phyloP scores from a whole-genome alignment of 164 flowering plant genomes.

The Berberis vulgaris region DNA sequence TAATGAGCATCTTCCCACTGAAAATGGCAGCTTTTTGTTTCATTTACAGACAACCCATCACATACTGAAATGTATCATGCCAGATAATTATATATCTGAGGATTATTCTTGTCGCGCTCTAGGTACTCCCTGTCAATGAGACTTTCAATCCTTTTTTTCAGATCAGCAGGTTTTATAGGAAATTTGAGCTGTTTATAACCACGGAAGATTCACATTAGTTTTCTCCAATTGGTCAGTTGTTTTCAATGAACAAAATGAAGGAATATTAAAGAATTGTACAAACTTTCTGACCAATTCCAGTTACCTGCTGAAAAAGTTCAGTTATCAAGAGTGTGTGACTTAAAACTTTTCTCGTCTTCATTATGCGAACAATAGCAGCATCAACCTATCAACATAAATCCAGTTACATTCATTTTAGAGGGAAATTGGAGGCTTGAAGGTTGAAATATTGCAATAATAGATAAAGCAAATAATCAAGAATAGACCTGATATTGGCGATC shows the following conservation, averaged over 20 bases:
- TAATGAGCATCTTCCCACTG: no score
- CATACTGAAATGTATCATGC: slow-evolving; percentile 31
- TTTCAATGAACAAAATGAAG: neutral
- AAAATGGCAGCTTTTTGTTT: slow-evolving; percentile 1
- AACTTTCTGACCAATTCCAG: neutral
- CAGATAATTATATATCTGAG: slow-evolving; percentile 93
- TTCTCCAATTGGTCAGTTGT: neutral
- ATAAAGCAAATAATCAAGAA: neutral
- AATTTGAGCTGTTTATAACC: slow-evolving; percentile 72
- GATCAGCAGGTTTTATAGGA: slow-evolving; percentile 90
- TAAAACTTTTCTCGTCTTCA: slow-evolving; percentile 97
- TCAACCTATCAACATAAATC: slow-evolving; percentile 49
- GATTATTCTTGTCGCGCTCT: slow-evolving; percentile 93
- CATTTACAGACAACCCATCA: slow-evolving; percentile 4
- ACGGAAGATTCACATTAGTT: neutral
- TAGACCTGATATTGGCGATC: slow-evolving; percentile 97
- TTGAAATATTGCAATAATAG: neutral
- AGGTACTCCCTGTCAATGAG: slow-evolving; percentile 93
- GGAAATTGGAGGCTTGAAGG: neutral
- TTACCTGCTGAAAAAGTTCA: slow-evolving; percentile 98
- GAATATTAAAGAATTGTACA: neutral
- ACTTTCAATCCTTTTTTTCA: slow-evolving; percentile 96
- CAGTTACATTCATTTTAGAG: neutral
- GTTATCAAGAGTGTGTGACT: slow-evolving; percentile 99
- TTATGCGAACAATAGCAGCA: slow-evolving; percentile 98